Evolutionary conservation across 257 asterid genomes (phyloP).

Genomic region (Petunia axillaris): DNA sequence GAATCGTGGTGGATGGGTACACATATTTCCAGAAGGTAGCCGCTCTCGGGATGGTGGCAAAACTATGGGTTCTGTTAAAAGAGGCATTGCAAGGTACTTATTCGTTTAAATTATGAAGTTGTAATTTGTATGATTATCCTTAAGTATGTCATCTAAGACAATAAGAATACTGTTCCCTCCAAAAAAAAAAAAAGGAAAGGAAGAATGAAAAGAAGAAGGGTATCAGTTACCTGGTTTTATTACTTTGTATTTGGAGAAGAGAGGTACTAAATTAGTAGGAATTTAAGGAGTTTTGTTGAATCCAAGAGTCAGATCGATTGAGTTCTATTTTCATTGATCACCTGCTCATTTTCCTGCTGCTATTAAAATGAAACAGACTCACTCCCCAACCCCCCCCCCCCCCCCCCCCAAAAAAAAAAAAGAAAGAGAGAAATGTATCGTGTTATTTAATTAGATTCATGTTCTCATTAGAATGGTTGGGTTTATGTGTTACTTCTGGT

Average conservation of each 20-base stretch:
- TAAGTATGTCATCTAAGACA: background rate
- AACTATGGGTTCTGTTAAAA: conserved; percentile 71
- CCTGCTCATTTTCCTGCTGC: background rate
- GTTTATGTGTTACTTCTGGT: background rate
- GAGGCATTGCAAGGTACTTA: conserved; percentile 82
- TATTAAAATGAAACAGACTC: background rate
- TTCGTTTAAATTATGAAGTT: background rate
- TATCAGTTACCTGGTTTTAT: background rate
- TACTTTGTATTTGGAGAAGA: background rate
- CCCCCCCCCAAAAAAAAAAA: background rate
- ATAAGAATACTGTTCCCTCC: no score
- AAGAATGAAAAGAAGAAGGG: no score
- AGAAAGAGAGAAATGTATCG: no score
- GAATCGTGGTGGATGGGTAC: conserved; percentile 93
- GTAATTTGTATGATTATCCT: background rate
- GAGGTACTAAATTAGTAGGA: background rate
- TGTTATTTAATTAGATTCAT: background rate
- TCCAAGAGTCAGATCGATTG: background rate
- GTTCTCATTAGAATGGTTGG: conserved; percentile 10
- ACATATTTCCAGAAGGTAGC: conserved; percentile 95
- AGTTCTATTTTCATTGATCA: background rate
- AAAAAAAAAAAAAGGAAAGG: no score
- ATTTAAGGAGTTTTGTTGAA: background rate
- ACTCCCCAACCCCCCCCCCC: background rate
- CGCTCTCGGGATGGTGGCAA: conserved; percentile 95